These are phyloP conservation scores for Fusarium sp. DNA, from an alignment of 2,329 filamentous ascomycete species.

Conservation along the genomic window DNA sequence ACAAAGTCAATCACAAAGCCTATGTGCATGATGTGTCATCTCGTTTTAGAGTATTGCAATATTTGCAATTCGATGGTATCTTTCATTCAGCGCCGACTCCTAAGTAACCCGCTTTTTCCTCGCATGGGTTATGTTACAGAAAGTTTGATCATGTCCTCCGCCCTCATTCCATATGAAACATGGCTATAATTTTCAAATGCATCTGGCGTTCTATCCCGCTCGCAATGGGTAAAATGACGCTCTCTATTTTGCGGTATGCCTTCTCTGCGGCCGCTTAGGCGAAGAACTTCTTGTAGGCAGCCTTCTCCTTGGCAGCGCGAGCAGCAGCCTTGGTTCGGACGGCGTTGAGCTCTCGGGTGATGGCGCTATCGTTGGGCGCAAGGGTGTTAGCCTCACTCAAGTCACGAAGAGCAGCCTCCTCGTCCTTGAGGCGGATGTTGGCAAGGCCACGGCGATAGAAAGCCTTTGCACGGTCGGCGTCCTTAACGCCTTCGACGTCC, in stretches of 20 bases:
- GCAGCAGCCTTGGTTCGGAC: conserved; percentile 80
- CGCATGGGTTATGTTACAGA: conserved; percentile 35
- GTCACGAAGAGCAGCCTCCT: conserved; percentile 79
- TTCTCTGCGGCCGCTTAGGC: conserved; percentile 46
- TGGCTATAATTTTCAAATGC: conserved; percentile 22
- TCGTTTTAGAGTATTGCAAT: conserved; percentile 19
- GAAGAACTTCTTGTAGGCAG: conserved; percentile 93
- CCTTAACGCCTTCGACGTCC: conserved; percentile 68
- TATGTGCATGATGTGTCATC: background rate
- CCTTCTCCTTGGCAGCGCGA: conserved; percentile 86
- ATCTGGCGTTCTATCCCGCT: conserved; percentile 23
- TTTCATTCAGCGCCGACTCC: conserved; percentile 43
- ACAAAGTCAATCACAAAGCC: background rate
- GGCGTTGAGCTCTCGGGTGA: conserved; percentile 76
- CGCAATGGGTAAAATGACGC: conserved; percentile 8
- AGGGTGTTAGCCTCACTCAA: conserved; percentile 79
- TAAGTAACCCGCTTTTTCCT: conserved; percentile 38
- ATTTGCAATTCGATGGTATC: conserved; percentile 43
- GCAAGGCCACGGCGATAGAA: conserved; percentile 84
- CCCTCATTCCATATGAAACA: conserved; percentile 6
- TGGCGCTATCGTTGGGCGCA: conserved; percentile 76
- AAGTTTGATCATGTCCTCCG: conserved; percentile 34
- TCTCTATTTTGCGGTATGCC: background rate
- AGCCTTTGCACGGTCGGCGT: conserved; percentile 87
- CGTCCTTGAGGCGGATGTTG: conserved; percentile 79